Evolutionary conservation across 192 early-diverging fungal genomes (phyloP).

Genomic region (Entomortierella lignicola): DNA sequence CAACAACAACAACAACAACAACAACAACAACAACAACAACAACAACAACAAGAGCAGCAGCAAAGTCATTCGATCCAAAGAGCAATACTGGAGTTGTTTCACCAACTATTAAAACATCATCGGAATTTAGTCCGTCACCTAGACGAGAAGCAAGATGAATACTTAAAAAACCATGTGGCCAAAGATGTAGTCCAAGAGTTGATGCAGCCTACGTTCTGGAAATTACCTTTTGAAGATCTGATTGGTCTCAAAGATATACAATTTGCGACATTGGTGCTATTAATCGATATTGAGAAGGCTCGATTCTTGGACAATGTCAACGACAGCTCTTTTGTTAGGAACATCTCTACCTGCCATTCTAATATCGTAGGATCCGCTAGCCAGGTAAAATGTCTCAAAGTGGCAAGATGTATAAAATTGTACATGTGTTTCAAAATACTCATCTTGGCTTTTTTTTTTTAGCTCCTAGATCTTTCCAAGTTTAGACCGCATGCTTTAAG

Average conservation of each 20-base stretch:
- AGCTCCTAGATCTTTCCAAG: not conserved
- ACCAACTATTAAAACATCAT: constrained; percentile 29
- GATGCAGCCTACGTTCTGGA: constrained; percentile 13
- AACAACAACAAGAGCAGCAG: no score
- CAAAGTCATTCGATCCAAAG: not conserved
- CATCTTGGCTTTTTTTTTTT: not conserved
- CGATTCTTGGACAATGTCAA: not conserved
- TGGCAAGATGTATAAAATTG: no score
- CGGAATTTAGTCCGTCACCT: constrained; percentile 20
- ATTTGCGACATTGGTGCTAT: constrained; percentile 4
- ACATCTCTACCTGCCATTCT: constrained; percentile 11
- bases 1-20: no score
- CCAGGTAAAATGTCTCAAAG: constrained; percentile 7
- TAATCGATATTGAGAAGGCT: constrained; percentile 42
- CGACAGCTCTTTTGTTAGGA: not conserved
- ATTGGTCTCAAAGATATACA: not conserved
- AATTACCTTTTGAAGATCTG: not conserved
- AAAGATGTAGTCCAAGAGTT: not conserved
- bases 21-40: no score
- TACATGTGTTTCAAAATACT: not conserved
- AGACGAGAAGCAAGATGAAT: not conserved
- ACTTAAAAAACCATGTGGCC: constrained; percentile 1
- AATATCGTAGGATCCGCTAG: not conserved
- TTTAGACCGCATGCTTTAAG: not conserved
- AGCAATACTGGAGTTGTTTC: constrained; percentile 23